These are phyloP conservation scores for Glaciozyma martinii DNA, from an alignment of 768 basidiomycete genomes.

Conservation along the genomic window DNA sequence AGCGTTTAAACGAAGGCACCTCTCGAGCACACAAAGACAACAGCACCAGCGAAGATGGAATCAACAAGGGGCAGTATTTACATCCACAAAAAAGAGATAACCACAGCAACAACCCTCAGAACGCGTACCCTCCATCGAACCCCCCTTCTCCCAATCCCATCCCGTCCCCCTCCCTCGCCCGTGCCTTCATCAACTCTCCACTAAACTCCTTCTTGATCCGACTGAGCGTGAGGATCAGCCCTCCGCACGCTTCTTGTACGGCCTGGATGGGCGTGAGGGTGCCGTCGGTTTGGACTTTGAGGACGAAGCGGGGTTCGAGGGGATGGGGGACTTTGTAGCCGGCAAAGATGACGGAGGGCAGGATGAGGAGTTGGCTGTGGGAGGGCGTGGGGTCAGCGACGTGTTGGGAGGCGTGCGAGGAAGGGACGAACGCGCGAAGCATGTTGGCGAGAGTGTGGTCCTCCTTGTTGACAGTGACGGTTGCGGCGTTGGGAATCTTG, in stretches of 20 bases:
- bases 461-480: constrained; percentile 87
- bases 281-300: constrained; percentile 94
- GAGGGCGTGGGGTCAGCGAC: not conserved
- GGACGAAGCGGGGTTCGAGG: constrained; percentile 81
- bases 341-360: constrained; percentile 83
- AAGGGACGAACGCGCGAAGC: constrained; percentile 72
- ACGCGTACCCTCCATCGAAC: not conserved
- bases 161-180: constrained; percentile 9
- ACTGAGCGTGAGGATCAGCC: constrained; percentile 59
- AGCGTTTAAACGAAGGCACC: too few relatives aligned
- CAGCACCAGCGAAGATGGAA: not conserved
- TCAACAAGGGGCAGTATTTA: not conserved
- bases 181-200: constrained; percentile 36
- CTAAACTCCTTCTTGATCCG: constrained; percentile 40
- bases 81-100: not conserved
- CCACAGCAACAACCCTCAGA: not conserved
- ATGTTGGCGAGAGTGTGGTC: constrained; percentile 95
- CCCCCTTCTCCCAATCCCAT: not conserved
- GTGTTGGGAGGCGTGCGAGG: not conserved
- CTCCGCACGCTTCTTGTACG: constrained; percentile 72
- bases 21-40: too few relatives aligned
- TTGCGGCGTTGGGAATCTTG: constrained; percentile 95
- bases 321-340: constrained; percentile 98
- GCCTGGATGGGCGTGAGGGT: constrained; percentile 64
- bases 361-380: constrained; percentile 73